Percentiles rank a stretch among this genome's conserved stretches.
Evolutionary conservation across 129 eudicot genomes (phyloP).

Genomic region (Cynara cardunculus): DNA sequence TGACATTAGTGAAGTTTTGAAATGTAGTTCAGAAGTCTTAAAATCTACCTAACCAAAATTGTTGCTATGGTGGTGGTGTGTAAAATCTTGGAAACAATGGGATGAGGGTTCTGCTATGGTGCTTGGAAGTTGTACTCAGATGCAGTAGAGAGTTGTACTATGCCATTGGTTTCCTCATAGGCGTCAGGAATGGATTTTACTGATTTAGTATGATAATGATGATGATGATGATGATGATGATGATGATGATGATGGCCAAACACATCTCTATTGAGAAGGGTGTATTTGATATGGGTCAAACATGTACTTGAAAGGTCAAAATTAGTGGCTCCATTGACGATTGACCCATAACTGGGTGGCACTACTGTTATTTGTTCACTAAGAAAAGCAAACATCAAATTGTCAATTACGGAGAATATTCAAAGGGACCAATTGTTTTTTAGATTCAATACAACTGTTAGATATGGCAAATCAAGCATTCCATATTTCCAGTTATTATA

Average conservation of each 20-base stretch:
- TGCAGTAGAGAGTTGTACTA: slow-evolving; percentile 24
- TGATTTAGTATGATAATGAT: slow-evolving; percentile 6
- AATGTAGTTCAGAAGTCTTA: slow-evolving; percentile 11
- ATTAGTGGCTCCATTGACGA: slow-evolving; percentile 21
- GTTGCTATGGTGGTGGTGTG: not conserved
- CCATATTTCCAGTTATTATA: slow-evolving; percentile 33
- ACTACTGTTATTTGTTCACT: slow-evolving; percentile 24
- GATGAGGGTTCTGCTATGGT: not conserved
- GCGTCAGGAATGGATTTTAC: not conserved
- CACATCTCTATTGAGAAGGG: slow-evolving; percentile 13
- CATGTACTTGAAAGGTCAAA: slow-evolving; percentile 22
- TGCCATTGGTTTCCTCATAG: slow-evolving; percentile 12
- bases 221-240: too few species aligned
- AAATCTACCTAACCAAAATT: slow-evolving; percentile 6
- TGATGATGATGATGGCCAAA: slow-evolving; percentile 8
- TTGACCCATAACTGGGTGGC: slow-evolving; percentile 18
- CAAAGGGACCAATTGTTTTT: slow-evolving; percentile 19
- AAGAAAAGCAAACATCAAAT: slow-evolving; percentile 23
- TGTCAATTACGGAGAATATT: slow-evolving; percentile 29
- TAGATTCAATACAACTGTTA: slow-evolving; percentile 32
- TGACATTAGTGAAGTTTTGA: slow-evolving; percentile 26
- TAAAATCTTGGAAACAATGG: slow-evolving; percentile 13
- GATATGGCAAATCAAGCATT: slow-evolving; percentile 26
- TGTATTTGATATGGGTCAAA: slow-evolving; percentile 31
- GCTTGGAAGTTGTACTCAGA: slow-evolving; percentile 28